Conservation (phyloP, 116 monocot species). For the Papilionanthe hybrid region DNA sequence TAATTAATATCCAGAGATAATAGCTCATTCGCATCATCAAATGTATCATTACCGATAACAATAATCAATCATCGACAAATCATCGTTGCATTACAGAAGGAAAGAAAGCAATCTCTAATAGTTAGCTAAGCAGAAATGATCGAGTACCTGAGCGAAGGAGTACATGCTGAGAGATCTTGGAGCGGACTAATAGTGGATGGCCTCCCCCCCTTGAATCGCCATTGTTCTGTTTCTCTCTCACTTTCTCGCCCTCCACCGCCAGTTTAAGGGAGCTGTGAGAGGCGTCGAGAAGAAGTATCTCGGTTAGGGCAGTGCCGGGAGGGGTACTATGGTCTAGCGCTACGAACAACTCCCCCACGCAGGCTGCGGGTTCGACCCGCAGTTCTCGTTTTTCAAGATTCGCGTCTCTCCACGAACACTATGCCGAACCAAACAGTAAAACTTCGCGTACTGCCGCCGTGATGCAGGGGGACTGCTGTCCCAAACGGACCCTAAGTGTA, state of each 20-base stretch:
- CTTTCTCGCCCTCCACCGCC: not conserved
- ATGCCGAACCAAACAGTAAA: too few species aligned
- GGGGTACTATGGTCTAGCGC: too few species aligned
- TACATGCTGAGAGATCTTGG: slow-evolving; percentile 98
- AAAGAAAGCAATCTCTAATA: not conserved
- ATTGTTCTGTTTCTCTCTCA: not conserved
- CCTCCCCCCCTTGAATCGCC: slow-evolving; percentile 30
- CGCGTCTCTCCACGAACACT: too few species aligned
- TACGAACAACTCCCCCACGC: too few species aligned
- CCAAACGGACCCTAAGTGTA: too few species aligned
- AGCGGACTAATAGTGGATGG: slow-evolving; percentile 83
- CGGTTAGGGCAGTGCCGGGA: too few species aligned
- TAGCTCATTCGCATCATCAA: not conserved
- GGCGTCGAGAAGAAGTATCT: too few species aligned
- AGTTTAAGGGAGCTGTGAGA: not conserved
- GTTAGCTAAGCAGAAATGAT: not conserved
- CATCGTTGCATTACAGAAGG: not conserved
- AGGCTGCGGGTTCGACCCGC: too few species aligned
- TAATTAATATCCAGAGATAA: not conserved
- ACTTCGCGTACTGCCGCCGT: too few species aligned
- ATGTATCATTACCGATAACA: not conserved
- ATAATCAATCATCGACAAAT: not conserved
- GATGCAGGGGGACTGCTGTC: too few species aligned
- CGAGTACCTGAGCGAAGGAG: slow-evolving; percentile 79
- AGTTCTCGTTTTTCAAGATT: too few species aligned